A percentile compares a stretch with the other conserved stretches of the same genome.
Evolutionary conservation across 2,329 filamentous ascomycete genomes (phyloP).

Genomic region (Aspergillus tanneri): DNA sequence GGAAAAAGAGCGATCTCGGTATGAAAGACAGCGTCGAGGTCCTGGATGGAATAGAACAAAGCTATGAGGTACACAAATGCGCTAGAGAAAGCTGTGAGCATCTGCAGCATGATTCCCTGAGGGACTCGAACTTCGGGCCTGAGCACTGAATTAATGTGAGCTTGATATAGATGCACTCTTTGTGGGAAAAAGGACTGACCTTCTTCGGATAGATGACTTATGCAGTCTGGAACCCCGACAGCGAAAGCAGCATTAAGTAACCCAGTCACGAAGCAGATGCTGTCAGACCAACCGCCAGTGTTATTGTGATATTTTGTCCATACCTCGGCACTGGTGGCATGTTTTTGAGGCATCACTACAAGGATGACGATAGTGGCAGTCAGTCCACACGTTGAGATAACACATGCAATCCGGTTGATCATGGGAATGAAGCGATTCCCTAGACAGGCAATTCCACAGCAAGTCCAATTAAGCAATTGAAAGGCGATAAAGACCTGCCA

Average conservation of each 20-base stretch:
- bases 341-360: conserved; percentile 48
- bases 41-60: conserved; percentile 32
- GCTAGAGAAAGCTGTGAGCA: conserved; percentile 43
- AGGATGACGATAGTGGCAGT: conserved; percentile 50
- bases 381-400: conserved; percentile 52
- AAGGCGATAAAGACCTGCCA: conserved; percentile 37
- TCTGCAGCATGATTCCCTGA: conserved; percentile 48
- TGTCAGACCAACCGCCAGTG: conserved; percentile 34
- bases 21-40: conserved; percentile 54
- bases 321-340: conserved; percentile 27
- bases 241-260: conserved; percentile 66
- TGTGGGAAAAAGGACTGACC: conserved; percentile 15
- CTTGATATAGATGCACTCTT: neutral
- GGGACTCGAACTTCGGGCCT: conserved; percentile 40
- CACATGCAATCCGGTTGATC: conserved; percentile 55
- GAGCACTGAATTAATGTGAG: conserved; percentile 26
- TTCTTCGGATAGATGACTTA: conserved; percentile 63
- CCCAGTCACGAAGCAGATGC: conserved; percentile 54
- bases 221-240: conserved; percentile 64
- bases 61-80: conserved; percentile 52
- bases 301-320: conserved; percentile 32
- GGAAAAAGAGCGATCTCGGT: conserved; percentile 53
- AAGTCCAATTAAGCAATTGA: conserved; percentile 53
- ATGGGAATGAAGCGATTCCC: conserved; percentile 51
- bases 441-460: conserved; percentile 51